phyloP scores from a whole-genome alignment of 495 filamentous ascomycete genomes.

The Podospora bellae-mahoneyi region DNA sequence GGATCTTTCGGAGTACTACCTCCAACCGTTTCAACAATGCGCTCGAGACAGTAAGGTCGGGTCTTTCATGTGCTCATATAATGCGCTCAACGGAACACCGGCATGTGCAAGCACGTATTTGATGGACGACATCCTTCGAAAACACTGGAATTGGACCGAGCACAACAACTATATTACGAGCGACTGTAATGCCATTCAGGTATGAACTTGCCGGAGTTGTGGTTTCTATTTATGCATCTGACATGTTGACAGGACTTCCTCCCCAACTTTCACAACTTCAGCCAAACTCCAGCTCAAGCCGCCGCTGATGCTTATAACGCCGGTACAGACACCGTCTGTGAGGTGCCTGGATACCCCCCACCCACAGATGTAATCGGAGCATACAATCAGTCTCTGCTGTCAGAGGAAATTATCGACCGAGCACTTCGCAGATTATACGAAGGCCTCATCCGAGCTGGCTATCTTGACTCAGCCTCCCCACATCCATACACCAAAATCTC shows the following conservation, averaged over 20 bases:
- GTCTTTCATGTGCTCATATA: conserved; percentile 50
- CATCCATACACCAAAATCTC: conserved; percentile 31
- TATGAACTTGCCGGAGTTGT: not conserved
- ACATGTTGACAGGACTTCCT: conserved; percentile 17
- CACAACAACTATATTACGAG: conserved; percentile 42
- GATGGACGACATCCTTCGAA: conserved; percentile 41
- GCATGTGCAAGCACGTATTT: conserved; percentile 44
- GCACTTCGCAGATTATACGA: conserved; percentile 37
- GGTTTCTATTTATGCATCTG: not conserved
- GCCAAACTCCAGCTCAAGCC: conserved; percentile 30
- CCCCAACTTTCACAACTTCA: conserved; percentile 36
- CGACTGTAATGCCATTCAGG: conserved; percentile 38
- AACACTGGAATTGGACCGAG: conserved; percentile 46
- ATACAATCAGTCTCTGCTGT: conserved; percentile 33
- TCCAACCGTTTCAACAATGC: conserved; percentile 46
- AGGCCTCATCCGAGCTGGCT: conserved; percentile 36
- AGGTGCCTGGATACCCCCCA: conserved; percentile 24
- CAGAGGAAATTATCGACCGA: conserved; percentile 36
- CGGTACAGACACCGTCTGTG: conserved; percentile 40
- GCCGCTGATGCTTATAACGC: conserved; percentile 37
- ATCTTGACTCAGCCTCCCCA: conserved; percentile 32
- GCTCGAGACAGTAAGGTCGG: conserved; percentile 45
- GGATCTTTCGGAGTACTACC: conserved; percentile 48
- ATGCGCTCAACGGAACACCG: conserved; percentile 45
- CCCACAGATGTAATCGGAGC: conserved; percentile 33